Conservation (phyloP, 2,329 filamentous ascomycete genomes). For the Chaetothyriales sp. region DNA sequence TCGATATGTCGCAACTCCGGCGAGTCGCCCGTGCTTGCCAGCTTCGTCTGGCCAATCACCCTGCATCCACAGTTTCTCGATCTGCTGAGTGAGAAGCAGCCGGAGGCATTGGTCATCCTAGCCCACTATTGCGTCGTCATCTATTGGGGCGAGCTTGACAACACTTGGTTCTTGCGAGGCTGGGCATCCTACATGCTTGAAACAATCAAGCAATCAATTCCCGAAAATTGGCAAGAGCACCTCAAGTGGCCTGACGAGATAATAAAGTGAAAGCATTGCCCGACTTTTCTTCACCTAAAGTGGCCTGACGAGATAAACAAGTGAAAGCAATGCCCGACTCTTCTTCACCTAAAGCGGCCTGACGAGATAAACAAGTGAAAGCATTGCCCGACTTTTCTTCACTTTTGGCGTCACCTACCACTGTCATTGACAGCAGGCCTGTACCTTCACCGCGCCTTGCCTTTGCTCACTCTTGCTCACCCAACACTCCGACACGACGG, state of each 20-base stretch:
- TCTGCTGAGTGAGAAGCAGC: conserved; percentile 25
- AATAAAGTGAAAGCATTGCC: conserved; percentile 3
- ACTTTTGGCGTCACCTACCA: background rate
- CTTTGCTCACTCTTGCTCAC: background rate
- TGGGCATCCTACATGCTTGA: conserved; percentile 21
- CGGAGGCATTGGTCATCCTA: conserved; percentile 24
- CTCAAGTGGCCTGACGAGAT: conserved; percentile 18
- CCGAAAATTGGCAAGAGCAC: conserved; percentile 19
- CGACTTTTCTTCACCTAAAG: background rate
- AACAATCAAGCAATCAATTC: conserved; percentile 19
- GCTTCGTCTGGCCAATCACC: conserved; percentile 27
- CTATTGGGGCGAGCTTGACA: conserved; percentile 17
- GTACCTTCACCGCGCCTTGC: background rate
- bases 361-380: too few species aligned
- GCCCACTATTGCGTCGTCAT: conserved; percentile 22
- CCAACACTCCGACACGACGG: background rate
- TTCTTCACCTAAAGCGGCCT: too few species aligned
- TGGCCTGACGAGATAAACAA: too few species aligned
- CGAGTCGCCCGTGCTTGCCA: conserved; percentile 20
- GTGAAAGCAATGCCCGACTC: background rate
- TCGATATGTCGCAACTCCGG: conserved; percentile 17
- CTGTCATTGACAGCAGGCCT: background rate
- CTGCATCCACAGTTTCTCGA: conserved; percentile 25
- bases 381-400: background rate
- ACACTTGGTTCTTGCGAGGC: conserved; percentile 21